Percentiles rank a stretch among this genome's conserved stretches.
Conservation (phyloP, 768 basidiomycete species). For the Leccinellum rugosiceps region DNA sequence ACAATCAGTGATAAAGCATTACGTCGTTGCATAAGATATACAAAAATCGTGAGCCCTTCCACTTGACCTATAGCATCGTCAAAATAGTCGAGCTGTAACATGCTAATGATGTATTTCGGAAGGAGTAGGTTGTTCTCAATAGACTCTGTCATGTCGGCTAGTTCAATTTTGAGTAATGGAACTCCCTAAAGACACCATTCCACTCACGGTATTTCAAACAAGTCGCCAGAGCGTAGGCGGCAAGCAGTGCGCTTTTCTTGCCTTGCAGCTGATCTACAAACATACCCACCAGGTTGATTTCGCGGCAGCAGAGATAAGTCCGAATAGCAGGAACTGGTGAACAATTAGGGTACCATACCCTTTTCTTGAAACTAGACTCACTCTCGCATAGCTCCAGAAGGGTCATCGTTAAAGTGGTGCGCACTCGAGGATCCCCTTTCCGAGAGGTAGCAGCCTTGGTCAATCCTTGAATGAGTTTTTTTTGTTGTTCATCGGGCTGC, state of each 20-base stretch:
- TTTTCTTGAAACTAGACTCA: neutral
- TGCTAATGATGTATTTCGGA: slow-evolving; percentile 12
- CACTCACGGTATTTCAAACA: slow-evolving; percentile 17
- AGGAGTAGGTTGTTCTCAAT: slow-evolving; percentile 3
- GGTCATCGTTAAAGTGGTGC: slow-evolving; percentile 23
- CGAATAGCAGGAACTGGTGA: slow-evolving; percentile 6
- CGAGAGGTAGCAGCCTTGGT: neutral
- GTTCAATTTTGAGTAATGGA: neutral
- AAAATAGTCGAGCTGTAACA: slow-evolving; percentile 21
- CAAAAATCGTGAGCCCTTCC: slow-evolving; percentile 24
- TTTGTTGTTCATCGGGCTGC: neutral
- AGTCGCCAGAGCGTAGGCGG: slow-evolving; percentile 17
- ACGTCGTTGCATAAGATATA: slow-evolving; percentile 19
- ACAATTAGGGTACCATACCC: neutral
- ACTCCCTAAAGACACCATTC: neutral
- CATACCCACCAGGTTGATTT: slow-evolving; percentile 1
- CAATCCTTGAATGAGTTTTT: slow-evolving; percentile 12
- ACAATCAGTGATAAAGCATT: neutral
- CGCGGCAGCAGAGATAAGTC: neutral
- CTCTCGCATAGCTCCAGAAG: slow-evolving; percentile 22
- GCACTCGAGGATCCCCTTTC: slow-evolving; percentile 3
- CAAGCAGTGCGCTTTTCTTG: slow-evolving; percentile 17
- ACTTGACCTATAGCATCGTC: slow-evolving; percentile 22
- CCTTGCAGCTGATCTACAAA: slow-evolving; percentile 18
- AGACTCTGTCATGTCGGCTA: slow-evolving; percentile 14